Conservation (phyloP, 2,329 filamentous ascomycete genomes). For the Alternaria sp. region DNA sequence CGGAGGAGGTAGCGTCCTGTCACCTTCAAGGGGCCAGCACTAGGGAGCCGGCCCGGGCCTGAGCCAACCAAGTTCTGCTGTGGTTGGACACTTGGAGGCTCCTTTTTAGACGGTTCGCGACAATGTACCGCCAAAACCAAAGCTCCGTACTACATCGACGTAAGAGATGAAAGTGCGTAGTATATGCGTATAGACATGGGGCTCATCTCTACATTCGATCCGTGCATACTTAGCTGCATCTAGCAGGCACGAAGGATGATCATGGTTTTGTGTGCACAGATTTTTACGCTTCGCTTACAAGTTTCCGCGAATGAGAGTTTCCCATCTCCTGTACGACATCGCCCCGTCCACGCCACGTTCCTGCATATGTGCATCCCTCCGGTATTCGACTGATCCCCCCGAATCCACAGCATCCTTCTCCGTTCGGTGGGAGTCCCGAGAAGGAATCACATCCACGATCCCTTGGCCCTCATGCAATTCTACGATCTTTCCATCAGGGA, state of each 20-base stretch:
- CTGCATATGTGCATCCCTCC: conserved; percentile 13
- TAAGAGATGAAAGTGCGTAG: neutral
- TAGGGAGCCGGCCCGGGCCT: conserved; percentile 7
- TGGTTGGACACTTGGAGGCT: neutral
- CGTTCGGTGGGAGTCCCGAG: neutral
- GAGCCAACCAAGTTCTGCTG: neutral
- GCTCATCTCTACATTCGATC: neutral
- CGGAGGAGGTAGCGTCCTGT: conserved; percentile 1
- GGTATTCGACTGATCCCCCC: conserved; percentile 3
- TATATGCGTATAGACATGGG: neutral
- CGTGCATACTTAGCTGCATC: conserved; percentile 1
- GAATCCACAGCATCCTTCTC: neutral
- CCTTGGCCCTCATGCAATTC: neutral
- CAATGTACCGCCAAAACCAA: neutral
- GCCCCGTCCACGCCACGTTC: conserved; percentile 8
- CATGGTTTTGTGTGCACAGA: neutral
- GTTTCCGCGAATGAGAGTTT: conserved; percentile 4
- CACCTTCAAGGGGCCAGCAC: neutral
- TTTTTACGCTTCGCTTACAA: conserved; percentile 10
- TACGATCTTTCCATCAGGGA: neutral
- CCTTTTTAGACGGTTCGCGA: neutral
- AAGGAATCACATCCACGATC: neutral
- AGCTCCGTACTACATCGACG: neutral
- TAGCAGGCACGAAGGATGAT: conserved; percentile 4
- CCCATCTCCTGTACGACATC: conserved; percentile 7